Evolutionary conservation across 2,329 filamentous ascomycete species (phyloP), one percentile per base, ranked within the genome.

Genomic region (Colletotrichum sp.): DNA sequence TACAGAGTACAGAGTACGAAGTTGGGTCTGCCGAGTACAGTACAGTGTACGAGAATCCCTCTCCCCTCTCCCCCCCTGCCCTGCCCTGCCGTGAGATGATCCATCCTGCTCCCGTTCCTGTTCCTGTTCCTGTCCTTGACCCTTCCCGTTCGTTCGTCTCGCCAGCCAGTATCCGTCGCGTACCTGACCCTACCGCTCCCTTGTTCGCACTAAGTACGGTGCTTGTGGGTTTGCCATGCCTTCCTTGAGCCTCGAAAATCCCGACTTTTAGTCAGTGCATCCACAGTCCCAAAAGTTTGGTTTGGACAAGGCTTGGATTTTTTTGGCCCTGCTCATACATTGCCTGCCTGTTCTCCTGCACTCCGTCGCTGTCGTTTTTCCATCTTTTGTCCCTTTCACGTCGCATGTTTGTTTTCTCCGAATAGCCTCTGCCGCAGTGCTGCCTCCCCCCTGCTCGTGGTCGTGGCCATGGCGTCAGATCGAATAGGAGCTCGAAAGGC

Each of bases 381-480:
- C 62, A 24, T 64, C 32, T 65, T 63, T 66, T 48, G 71, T 55
- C 52, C 32, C 60, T 65, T 60, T 24, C 63, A 36, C 30, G 13
- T 72, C 39, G 65, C 62, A 62, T 68, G 72, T 75, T 62, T 67
- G 60, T 30, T 24, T 73, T 32, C 60, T 60, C 52, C 72, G 67
- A 68, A 52, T 55, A 62, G 66, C 68, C 57, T 68, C 60, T 34
- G 34, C 57, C 34, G 59, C 32, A 28, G 26, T 22, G 44, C 44
- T 48, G 44, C 44, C 44, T n/a, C 63, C 59, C 64, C 72, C 30
- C 62, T 32, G 76, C 39, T 75, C 62, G 63, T 72, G 76, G 65
- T 75, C 62, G 67, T 72, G 75, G 75, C 66, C 75, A 78, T 78
- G 77, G 77, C 75, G 72, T 72, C 66, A 59, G 72, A 77, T 62